Evolutionary conservation across 306 rosid species (phyloP).

Genomic region (Prunus dulcis): DNA sequence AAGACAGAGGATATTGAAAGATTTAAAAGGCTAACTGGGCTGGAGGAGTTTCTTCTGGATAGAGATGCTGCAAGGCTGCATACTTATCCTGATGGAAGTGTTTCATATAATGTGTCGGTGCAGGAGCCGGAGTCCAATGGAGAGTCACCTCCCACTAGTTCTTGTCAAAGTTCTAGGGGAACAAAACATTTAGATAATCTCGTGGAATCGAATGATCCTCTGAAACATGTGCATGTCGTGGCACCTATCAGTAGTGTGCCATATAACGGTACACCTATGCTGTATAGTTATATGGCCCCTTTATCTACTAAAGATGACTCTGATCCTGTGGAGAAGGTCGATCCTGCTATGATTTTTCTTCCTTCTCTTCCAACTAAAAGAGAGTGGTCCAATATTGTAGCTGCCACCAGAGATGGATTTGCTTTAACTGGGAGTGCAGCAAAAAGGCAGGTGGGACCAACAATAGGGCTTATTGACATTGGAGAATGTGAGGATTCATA

Average conservation of each 20-base stretch:
- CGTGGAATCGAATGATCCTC: conserved; percentile 18
- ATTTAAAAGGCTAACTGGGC: conserved; percentile 66
- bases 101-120: not conserved
- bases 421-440: conserved; percentile 45
- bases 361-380: conserved; percentile 33
- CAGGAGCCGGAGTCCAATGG: conserved; percentile 24
- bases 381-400: conserved; percentile 29
- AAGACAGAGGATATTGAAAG: conserved; percentile 51
- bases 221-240: conserved; percentile 11
- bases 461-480: conserved; percentile 37
- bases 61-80: conserved; percentile 37
- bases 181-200: conserved; percentile 25
- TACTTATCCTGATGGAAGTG: conserved; percentile 8
- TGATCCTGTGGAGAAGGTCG: conserved; percentile 13
- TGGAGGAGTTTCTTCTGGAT: conserved; percentile 47
- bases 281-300: conserved; percentile 8
- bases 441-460: conserved; percentile 30
- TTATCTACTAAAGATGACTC: not conserved
- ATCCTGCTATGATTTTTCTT: conserved; percentile 34
- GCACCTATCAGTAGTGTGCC: conserved; percentile 20
- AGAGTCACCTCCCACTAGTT: conserved; percentile 15
- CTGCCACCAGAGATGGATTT: conserved; percentile 31
- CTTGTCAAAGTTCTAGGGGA: conserved; percentile 15
- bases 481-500: conserved; percentile 36
- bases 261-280: conserved; percentile 17